phyloP scores from a whole-genome alignment of 106 monocot genomes.

The Platanthera zijinensis region DNA sequence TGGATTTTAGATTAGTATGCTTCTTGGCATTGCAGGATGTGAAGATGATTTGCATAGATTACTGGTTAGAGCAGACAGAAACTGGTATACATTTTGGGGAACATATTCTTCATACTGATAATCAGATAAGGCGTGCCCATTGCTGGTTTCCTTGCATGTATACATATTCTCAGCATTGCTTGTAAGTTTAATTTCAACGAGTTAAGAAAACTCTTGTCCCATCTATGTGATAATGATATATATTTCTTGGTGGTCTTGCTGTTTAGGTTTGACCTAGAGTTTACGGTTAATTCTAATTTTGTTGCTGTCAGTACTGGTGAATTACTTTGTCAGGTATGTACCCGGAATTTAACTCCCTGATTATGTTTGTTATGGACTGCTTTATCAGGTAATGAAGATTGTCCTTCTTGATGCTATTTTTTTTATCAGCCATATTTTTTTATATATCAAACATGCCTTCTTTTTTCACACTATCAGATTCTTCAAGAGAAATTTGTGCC shows the following conservation, averaged over 20 bases:
- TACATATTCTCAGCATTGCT: slow-evolving; percentile 46
- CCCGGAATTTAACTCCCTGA: not conserved
- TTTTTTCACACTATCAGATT: not conserved
- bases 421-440: not conserved
- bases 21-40: slow-evolving; percentile 42
- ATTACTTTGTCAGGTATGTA: slow-evolving; percentile 83
- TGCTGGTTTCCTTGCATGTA: slow-evolving; percentile 98
- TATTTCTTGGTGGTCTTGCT: slow-evolving; percentile 12
- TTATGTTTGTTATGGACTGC: not conserved
- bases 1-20: slow-evolving; percentile 13
- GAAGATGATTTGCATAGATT: slow-evolving; percentile 64
- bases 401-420: not conserved
- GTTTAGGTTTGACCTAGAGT: slow-evolving; percentile 85
- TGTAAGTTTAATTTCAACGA: slow-evolving; percentile 30
- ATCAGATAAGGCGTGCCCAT: slow-evolving; percentile 71
- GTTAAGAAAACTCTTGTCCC: not conserved
- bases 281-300: slow-evolving; percentile 67
- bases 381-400: not conserved
- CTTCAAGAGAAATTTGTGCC: not conserved
- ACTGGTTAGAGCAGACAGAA: slow-evolving; percentile 54
- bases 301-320: slow-evolving; percentile 91
- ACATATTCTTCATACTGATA: slow-evolving; percentile 54
- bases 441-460: not conserved
- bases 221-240: not conserved
- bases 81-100: slow-evolving; percentile 64